These are phyloP conservation scores for Amesomyces nigricolor DNA, from an alignment of 2,329 filamentous ascomycete genomes.

Conservation along the genomic window DNA sequence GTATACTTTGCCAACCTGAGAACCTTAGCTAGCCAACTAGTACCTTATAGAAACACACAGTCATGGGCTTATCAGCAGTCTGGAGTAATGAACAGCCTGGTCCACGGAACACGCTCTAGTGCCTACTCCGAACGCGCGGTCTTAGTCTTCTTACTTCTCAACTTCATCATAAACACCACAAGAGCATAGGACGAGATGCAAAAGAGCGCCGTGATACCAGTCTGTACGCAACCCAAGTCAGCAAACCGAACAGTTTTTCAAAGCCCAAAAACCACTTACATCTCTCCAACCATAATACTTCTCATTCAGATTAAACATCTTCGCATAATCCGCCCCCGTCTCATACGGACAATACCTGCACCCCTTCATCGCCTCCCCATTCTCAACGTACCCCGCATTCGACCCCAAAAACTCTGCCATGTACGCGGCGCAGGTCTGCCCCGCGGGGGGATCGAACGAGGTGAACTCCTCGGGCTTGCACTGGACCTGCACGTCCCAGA, in stretches of 20 bases:
- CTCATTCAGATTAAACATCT: conserved; percentile 2
- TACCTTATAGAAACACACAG: too few species aligned
- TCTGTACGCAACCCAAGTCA: neutral
- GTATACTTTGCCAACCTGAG: too few species aligned
- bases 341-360: neutral
- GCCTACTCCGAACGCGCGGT: neutral
- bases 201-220: conserved; percentile 4
- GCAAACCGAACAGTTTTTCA: neutral
- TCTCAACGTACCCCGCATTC: conserved; percentile 1
- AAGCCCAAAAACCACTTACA: too few species aligned
- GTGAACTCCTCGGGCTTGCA: conserved; percentile 5
- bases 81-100: too few species aligned
- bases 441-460: neutral
- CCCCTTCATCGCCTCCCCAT: neutral
- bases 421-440: neutral
- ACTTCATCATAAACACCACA: conserved; percentile 4
- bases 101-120: too few species aligned
- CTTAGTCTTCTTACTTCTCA: conserved; percentile 6
- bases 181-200: conserved; percentile 5
- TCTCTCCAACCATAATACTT: conserved; percentile 7
- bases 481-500: neutral
- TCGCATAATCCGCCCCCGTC: conserved; percentile 3
- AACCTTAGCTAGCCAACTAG: too few species aligned
- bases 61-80: too few species aligned
- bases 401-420: neutral